Conservation (phyloP, 164 flowering plant species). For the Litsea cubeba region DNA sequence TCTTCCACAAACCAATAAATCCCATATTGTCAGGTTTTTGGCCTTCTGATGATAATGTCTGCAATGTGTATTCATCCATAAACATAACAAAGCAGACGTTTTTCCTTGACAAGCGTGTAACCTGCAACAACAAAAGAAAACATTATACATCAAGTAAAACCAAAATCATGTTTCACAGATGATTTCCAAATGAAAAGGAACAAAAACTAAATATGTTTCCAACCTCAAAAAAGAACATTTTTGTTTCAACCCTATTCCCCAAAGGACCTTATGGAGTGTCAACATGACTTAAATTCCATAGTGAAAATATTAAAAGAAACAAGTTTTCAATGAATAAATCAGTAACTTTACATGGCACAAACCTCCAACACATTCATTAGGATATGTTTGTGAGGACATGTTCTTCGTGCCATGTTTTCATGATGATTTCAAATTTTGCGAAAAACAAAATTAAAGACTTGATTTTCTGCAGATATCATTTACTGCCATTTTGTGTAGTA, state of each 20-base stretch:
- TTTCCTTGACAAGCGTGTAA: slow-evolving; percentile 82
- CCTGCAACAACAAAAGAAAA: slow-evolving; percentile 35
- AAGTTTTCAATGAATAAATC: not conserved
- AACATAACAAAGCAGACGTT: slow-evolving; percentile 98
- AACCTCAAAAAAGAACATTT: not conserved
- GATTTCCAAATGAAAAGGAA: not conserved
- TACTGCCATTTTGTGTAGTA: no score
- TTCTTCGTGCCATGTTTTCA: no score
- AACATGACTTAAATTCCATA: not conserved
- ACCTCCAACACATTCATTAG: no score
- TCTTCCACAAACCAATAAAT: slow-evolving; percentile 85
- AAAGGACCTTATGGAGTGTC: not conserved
- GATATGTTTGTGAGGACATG: no score
- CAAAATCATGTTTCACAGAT: not conserved
- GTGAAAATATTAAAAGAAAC: not conserved
- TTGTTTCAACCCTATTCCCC: not conserved
- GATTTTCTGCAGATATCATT: no score
- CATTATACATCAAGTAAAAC: not conserved
- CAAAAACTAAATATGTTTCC: not conserved
- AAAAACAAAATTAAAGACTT: no score
- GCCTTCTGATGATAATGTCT: slow-evolving; percentile 74
- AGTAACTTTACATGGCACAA: no score
- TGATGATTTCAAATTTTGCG: no score
- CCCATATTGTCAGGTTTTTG: slow-evolving; percentile 65
- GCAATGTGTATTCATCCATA: slow-evolving; percentile 74